phyloP scores from a whole-genome alignment of 2,329 filamentous ascomycete genomes.

The Fusarium brevicatenulatum region DNA sequence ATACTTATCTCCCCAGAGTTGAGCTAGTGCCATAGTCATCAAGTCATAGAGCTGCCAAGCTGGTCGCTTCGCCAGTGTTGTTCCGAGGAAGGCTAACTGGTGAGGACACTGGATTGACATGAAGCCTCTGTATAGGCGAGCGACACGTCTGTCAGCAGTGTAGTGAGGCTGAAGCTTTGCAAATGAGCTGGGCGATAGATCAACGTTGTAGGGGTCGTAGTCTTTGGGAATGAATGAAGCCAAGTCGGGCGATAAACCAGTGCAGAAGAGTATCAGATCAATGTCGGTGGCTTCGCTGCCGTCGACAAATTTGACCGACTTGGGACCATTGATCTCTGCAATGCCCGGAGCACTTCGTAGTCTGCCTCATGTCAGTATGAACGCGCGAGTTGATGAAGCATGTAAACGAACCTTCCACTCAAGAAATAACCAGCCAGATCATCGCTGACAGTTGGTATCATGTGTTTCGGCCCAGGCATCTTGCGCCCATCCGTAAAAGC shows the following conservation, averaged over 20 bases:
- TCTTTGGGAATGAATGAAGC: not conserved
- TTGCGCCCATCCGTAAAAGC: not conserved
- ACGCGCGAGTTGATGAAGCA: accelerated
- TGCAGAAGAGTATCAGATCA: not conserved
- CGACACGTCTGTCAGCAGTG: not conserved
- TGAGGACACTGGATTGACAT: not conserved
- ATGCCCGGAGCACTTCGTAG: not conserved
- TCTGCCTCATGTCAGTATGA: not conserved
- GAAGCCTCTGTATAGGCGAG: not conserved
- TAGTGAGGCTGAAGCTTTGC: not conserved
- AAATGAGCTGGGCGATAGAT: not conserved
- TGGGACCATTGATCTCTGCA: not conserved
- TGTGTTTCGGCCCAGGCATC: not conserved
- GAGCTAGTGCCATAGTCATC: not conserved
- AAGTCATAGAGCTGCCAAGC: constrained; percentile 1
- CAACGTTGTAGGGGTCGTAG: not conserved
- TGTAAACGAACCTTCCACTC: not conserved
- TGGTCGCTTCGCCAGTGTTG: not conserved
- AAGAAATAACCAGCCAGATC: not conserved
- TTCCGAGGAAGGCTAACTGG: not conserved
- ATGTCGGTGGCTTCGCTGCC: not conserved
- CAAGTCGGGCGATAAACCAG: not conserved
- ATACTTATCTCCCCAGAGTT: not conserved
- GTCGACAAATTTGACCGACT: not conserved
- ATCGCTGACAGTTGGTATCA: not conserved